Base-by-base conservation (phyloP, 179 eudicot genomes). In the Pouteria campechiana region DNA sequence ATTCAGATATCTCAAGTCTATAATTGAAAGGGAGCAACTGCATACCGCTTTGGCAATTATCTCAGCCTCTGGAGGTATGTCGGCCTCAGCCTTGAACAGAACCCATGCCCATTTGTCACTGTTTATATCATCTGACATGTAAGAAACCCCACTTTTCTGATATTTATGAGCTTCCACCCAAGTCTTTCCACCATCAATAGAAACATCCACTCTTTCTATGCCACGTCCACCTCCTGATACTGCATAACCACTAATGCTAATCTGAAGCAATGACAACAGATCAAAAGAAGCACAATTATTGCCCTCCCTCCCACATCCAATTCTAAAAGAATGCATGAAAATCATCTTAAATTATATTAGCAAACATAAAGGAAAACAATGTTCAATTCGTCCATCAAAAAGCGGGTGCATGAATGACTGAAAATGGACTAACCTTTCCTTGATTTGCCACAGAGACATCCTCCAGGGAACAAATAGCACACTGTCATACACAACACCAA, bases 41-140 rank as follows among this genome's bases (percentile, higher is more conserved):
- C 87, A 22, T 65, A 89, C 97, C 56, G 97, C 97, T 81, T 89
- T 89, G 44, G 86, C 97, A 48, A 85, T 86, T 41, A 89, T 85
- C 63, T 81, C 95, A 40, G 90, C 66, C 52, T 46, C 66, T 24
- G 59, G 57, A 18, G 64, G 55, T 37, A 85, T 68, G 44, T 81
- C 69, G 4, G 69, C 78, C 44, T 53, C 47, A 27, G 81, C 75
- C 77, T 89, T 86, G 52, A 89, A 85, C 15, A 89, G 45, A 17
- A 81, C 89, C 95, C 97, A 89, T 35, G 95, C 97, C 97, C 97
- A 89, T 68, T 76, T 85, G 60, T 89, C 95, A 60, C 89, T 64
- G 19, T 37, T 25, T 19, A 22, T 38, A 44, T 64, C 66, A 65
- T 85, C 93, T 22, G 97, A 78, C 39, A 68, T 58, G 48, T 85